Conservation (phyloP, 2,329 filamentous ascomycete species). For the Cladosporium austrohemisphaericum region DNA sequence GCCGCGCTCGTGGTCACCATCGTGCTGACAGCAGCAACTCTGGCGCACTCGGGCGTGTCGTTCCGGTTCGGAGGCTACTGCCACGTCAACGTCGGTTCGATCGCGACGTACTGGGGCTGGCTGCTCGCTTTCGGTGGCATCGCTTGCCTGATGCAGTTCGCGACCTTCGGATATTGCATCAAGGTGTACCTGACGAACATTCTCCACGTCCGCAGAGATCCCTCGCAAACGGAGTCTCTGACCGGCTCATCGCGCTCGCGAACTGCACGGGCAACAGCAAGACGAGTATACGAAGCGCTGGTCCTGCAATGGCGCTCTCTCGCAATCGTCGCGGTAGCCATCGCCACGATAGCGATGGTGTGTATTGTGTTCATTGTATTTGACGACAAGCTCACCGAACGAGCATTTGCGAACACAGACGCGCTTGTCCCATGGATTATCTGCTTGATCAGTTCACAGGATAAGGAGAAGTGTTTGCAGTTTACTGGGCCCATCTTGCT, state of each 20-base stretch:
- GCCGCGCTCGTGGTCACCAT: constrained; percentile 30
- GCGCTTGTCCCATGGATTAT: constrained; percentile 26
- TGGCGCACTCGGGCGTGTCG: constrained; percentile 35
- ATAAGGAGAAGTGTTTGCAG: constrained; percentile 20
- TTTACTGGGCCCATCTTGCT: constrained; percentile 22
- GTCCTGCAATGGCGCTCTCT: constrained; percentile 81
- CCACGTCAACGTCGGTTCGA: constrained; percentile 67
- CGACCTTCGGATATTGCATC: constrained; percentile 36
- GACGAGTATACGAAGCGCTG: constrained; percentile 71
- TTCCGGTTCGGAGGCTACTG: constrained; percentile 75
- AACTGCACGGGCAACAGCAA: constrained; percentile 61
- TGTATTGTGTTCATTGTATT: constrained; percentile 26
- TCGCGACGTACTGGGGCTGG: constrained; percentile 39
- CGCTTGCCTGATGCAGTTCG: constrained; percentile 33
- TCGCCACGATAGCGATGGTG: constrained; percentile 37
- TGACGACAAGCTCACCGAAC: constrained; percentile 20
- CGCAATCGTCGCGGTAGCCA: constrained; percentile 72
- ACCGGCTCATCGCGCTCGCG: constrained; percentile 19
- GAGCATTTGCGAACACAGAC: constrained; percentile 22
- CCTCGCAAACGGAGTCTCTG: constrained; percentile 20
- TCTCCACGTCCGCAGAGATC: constrained; percentile 20
- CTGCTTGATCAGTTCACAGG: constrained; percentile 24
- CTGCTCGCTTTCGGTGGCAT: constrained; percentile 32
- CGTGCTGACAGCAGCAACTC: constrained; percentile 43
- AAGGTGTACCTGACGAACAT: constrained; percentile 32